Base-by-base conservation (phyloP, 2,329 filamentous ascomycete species). In the Alternaria ventricosa region DNA sequence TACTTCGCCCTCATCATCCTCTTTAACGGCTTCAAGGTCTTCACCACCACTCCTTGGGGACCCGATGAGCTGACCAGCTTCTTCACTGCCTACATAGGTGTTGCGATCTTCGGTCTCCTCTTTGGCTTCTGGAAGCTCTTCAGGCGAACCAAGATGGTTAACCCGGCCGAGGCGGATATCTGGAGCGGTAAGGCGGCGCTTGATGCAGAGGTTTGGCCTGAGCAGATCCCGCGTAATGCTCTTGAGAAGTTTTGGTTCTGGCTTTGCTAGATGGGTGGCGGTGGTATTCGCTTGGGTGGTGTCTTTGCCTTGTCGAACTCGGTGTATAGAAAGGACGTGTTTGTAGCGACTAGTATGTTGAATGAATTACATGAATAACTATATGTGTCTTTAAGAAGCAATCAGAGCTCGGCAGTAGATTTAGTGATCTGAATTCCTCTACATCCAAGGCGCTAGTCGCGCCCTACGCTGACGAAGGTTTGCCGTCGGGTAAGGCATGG, bases 81-180 rank as follows among this genome's bases (percentile, higher is more conserved):
- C 69, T 76, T 87, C 53, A 86, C 84, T 0, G 82, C 82, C 3
- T 86, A 86, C 65, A 79, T 85, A n/a, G 83, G 83, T 6, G 62
- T 80, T 28, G 66, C 68, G 9, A 79, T 81, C 60, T 80, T 73
- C 74, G 69, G 82, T 13, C 75, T 79, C 7, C 79, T 86, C 9
- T 92, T 86, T 70, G 65, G 85, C 12, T 84, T 87, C 49, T 92
- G 89, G 87, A 92, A 93, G 77, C 76, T 89, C 36, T 80, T 86
- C 73, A 91, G 90, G 74, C 85, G 87, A 67, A 90, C 90, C 0
- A 86, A 85, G 58, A 68, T 79, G 30, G 79, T 84, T 63, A 79
- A 79, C 57, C 70, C 79, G 20, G 72, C 68, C 1, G 78, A 83
- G 61, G 80, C 80, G 6, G 83, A 85, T 63, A 81, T 85, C 44